These are phyloP conservation scores for Beauveria medogensis DNA, from an alignment of 2,329 filamentous ascomycete genomes.

Conservation along the genomic window DNA sequence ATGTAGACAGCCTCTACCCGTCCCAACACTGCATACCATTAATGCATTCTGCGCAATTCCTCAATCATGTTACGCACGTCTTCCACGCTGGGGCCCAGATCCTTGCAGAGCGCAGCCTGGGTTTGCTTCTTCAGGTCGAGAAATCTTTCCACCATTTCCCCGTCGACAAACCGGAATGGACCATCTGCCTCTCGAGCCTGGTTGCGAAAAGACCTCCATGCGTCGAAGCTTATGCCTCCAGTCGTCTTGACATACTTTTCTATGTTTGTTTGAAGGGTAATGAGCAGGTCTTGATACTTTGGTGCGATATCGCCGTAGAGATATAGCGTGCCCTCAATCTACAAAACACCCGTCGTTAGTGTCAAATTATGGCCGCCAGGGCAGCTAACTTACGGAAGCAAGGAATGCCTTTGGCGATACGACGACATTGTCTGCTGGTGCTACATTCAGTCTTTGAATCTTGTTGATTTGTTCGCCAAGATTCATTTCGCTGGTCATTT, in stretches of 20 bases:
- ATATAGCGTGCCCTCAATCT: constrained; percentile 89
- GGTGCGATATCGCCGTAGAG: constrained; percentile 75
- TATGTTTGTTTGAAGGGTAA: constrained; percentile 69
- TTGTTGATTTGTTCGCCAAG: constrained; percentile 91
- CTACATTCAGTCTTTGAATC: constrained; percentile 67
- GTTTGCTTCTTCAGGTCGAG: constrained; percentile 57
- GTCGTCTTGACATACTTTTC: constrained; percentile 57
- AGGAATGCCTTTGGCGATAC: constrained; percentile 80
- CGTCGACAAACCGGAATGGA: constrained; percentile 84
- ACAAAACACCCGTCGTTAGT: constrained; percentile 15
- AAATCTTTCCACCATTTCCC: constrained; percentile 82
- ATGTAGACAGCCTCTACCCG: neutral
- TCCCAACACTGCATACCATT: neutral
- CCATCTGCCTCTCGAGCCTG: constrained; percentile 64
- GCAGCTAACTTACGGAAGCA: constrained; percentile 61
- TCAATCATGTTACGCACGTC: constrained; percentile 55
- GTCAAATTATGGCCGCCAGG: neutral
- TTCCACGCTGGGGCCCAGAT: constrained; percentile 52
- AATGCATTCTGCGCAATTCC: constrained; percentile 56
- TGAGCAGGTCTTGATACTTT: constrained; percentile 66
- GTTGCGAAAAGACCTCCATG: constrained; percentile 76
- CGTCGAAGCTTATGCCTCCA: constrained; percentile 67
- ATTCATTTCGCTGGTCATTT: constrained; percentile 71
- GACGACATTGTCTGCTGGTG: constrained; percentile 53
- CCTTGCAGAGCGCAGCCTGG: constrained; percentile 46